Evolutionary conservation across 768 basidiomycete species (phyloP).

Genomic region (Candolleomyces aberdarensis): DNA sequence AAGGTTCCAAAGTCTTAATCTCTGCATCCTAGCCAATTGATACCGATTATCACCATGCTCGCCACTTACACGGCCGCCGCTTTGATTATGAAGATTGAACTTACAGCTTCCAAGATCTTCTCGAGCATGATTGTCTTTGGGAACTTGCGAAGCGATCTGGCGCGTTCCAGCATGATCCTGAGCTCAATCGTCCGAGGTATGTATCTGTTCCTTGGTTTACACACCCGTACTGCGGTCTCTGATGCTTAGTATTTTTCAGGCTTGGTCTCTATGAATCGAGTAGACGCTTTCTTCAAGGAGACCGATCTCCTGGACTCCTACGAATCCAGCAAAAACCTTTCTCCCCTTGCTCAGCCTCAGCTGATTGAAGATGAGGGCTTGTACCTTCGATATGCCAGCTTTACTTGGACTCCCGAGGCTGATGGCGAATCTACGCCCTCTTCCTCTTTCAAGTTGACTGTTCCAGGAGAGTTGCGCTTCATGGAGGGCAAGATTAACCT

Average conservation of each 20-base stretch:
- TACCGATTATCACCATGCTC: conserved; percentile 67
- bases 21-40: conserved; percentile 47
- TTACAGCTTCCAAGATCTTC: conserved; percentile 35
- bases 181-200: conserved; percentile 7
- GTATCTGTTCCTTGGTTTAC: neutral
- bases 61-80: conserved; percentile 61
- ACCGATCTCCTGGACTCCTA: conserved; percentile 33
- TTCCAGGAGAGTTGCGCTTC: conserved; percentile 56
- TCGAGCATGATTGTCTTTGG: conserved; percentile 59
- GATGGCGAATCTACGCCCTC: conserved; percentile 25
- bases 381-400: conserved; percentile 43
- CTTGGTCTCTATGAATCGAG: conserved; percentile 61
- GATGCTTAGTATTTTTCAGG: conserved; percentile 32
- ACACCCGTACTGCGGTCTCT: too few relatives aligned
- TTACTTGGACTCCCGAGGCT: conserved; percentile 49
- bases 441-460: conserved; percentile 41
- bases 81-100: conserved; percentile 22
- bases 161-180: conserved; percentile 18
- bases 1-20: neutral
- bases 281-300: conserved; percentile 29
- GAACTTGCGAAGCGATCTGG: conserved; percentile 42
- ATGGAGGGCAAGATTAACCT: conserved; percentile 50
- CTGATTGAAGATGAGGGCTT: neutral
- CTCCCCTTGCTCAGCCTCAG: conserved; percentile 3
- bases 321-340: neutral